These are phyloP conservation scores for Magnaporthales sp. DNA, from an alignment of 2,329 filamentous ascomycete genomes.

Conservation along the genomic window DNA sequence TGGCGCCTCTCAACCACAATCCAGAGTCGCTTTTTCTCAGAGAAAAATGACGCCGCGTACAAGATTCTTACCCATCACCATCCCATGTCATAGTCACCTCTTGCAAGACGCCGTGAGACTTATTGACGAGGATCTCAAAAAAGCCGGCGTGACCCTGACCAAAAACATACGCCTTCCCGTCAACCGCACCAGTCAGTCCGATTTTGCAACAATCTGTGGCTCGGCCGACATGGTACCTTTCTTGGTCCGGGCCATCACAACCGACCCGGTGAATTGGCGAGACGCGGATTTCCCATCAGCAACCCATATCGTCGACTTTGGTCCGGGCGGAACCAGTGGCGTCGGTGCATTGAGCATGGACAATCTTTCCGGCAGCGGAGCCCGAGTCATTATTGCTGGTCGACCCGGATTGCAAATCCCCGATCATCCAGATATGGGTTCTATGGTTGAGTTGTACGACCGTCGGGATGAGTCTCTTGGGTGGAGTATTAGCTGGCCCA, in stretches of 20 bases:
- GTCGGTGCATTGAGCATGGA: conserved; percentile 93
- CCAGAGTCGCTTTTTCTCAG: conserved; percentile 84
- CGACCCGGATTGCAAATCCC: conserved; percentile 63
- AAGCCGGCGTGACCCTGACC: conserved; percentile 59
- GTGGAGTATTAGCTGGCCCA: background rate
- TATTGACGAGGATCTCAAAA: conserved; percentile 80
- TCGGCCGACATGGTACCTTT: conserved; percentile 66
- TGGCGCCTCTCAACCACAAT: conserved; percentile 95
- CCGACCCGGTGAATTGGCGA: conserved; percentile 93
- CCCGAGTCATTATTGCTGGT: conserved; percentile 90
- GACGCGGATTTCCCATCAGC: conserved; percentile 81
- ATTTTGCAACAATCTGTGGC: conserved; percentile 55
- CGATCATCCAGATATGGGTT: background rate
- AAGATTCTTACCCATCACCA: conserved; percentile 93
- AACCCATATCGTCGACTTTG: conserved; percentile 93
- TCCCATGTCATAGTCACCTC: conserved; percentile 97
- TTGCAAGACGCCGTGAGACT: conserved; percentile 73
- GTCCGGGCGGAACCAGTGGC: conserved; percentile 91
- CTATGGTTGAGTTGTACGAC: background rate
- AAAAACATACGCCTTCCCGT: conserved; percentile 48
- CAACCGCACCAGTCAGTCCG: too few relatives aligned
- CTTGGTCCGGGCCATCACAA: conserved; percentile 86
- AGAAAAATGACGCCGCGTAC: conserved; percentile 95
- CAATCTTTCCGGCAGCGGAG: conserved; percentile 97
- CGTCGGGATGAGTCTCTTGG: background rate